These are phyloP conservation scores for Trifolium dubium DNA, from an alignment of 306 rosid genomes.

Conservation along the genomic window DNA sequence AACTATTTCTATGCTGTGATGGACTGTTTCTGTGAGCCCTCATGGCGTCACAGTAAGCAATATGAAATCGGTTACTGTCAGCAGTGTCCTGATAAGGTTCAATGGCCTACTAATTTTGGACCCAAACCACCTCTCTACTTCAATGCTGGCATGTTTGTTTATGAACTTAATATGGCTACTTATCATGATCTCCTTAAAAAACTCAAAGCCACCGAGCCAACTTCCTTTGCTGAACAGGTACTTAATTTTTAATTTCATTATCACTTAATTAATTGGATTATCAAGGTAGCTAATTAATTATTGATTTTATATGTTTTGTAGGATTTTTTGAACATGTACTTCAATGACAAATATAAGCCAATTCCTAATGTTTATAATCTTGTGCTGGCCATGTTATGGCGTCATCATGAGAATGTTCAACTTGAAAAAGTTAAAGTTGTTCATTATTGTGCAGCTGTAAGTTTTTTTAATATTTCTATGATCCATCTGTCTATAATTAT, in stretches of 20 bases:
- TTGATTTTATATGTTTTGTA: conserved; percentile 1
- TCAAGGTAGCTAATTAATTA: not conserved
- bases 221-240: conserved; percentile 87
- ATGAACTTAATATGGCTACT: conserved; percentile 57
- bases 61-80: conserved; percentile 74
- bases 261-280: not conserved
- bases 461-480: conserved; percentile 24
- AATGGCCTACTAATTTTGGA: conserved; percentile 62
- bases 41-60: conserved; percentile 66
- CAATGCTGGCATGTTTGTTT: conserved; percentile 91
- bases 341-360: conserved; percentile 62
- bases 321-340: conserved; percentile 79
- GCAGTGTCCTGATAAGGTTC: conserved; percentile 71
- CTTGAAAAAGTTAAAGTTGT: conserved; percentile 77
- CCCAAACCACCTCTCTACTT: conserved; percentile 83
- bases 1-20: conserved; percentile 67
- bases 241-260: not conserved
- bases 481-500: no score
- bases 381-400: conserved; percentile 87
- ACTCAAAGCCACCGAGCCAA: conserved; percentile 50
- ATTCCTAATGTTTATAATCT: conserved; percentile 67
- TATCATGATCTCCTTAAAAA: conserved; percentile 68
- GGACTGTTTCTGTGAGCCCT: conserved; percentile 85
- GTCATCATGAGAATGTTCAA: conserved; percentile 74
- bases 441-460: conserved; percentile 83